These are phyloP conservation scores for Phytophthora litchii DNA, from an alignment of 352 stramenopile genomes.

Conservation along the genomic window DNA sequence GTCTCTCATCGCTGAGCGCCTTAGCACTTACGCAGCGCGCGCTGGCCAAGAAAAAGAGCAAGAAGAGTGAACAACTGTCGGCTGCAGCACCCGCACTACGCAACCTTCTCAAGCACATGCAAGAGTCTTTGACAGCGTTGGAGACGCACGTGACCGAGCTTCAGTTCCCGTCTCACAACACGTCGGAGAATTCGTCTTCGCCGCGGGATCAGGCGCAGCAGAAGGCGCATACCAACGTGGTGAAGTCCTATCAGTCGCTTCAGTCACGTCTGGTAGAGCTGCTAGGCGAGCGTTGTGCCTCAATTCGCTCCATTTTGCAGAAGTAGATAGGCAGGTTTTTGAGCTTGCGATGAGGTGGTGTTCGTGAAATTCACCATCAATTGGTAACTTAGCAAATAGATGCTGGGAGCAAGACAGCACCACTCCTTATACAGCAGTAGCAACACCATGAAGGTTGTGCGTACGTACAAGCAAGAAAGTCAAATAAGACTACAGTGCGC, in stretches of 20 bases:
- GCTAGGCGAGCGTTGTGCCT: slow-evolving; percentile 38
- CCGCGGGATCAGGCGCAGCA: slow-evolving; percentile 18
- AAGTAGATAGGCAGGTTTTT: slow-evolving; percentile 43
- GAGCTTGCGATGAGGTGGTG: no score
- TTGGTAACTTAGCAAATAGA: no score
- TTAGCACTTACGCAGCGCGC: slow-evolving; percentile 51
- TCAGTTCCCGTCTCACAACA: slow-evolving; percentile 16
- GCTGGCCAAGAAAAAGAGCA: slow-evolving; percentile 67
- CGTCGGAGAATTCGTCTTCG: slow-evolving; percentile 4
- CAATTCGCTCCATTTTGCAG: slow-evolving; percentile 47
- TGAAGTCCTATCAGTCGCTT: slow-evolving; percentile 45
- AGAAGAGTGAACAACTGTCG: slow-evolving; percentile 57
- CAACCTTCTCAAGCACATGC: slow-evolving; percentile 63
- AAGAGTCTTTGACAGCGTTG: slow-evolving; percentile 50
- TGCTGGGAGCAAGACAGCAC: no score
- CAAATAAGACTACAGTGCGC: no score
- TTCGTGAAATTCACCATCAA: no score
- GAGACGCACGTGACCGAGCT: slow-evolving; percentile 45
- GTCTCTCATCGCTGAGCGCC: slow-evolving; percentile 58
- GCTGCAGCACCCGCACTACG: slow-evolving; percentile 43
- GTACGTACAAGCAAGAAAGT: no score
- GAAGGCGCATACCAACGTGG: slow-evolving; percentile 45
- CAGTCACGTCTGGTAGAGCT: slow-evolving; percentile 42
- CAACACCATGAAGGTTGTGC: no score
- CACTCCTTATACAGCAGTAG: no score